A percentile compares a stretch with the other conserved stretches of the same genome.
Conservation (phyloP, 2,329 filamentous ascomycete species). For the Alternaria sp. region DNA sequence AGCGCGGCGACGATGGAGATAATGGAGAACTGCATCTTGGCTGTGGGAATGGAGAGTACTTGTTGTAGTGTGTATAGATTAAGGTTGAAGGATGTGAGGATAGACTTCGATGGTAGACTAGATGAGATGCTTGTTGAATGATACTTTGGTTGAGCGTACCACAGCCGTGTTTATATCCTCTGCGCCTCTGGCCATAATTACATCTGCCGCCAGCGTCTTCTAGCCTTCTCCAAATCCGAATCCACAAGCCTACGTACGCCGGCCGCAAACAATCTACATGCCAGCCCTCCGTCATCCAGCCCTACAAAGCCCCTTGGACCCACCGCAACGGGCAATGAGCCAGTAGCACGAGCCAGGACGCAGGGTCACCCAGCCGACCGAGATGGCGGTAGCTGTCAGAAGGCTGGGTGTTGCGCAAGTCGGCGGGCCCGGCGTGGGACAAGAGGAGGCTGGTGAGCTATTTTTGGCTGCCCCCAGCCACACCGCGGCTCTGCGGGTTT, state of each 20-base stretch:
- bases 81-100: background rate
- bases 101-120: background rate
- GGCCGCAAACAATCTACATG: conserved; percentile 17
- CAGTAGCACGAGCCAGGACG: conserved; percentile 9
- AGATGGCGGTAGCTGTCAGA: conserved; percentile 7
- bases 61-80: background rate
- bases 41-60: conserved; percentile 11
- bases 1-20: conserved; percentile 35
- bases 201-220: conserved; percentile 3
- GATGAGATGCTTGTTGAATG: conserved; percentile 4
- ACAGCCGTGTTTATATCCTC: conserved; percentile 17
- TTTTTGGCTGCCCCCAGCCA: conserved; percentile 17
- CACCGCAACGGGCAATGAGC: conserved; percentile 6
- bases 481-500: conserved; percentile 11
- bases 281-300: conserved; percentile 20
- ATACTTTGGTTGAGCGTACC: background rate
- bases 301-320: conserved; percentile 12
- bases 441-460: conserved; percentile 12
- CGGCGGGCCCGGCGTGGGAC: conserved; percentile 6
- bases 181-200: conserved; percentile 3
- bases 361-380: conserved; percentile 6
- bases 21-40: conserved; percentile 47
- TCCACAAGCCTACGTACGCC: conserved; percentile 22
- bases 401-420: conserved; percentile 6
- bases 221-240: conserved; percentile 11